Percentiles rank a stretch among this genome's conserved stretches.
Conservation (phyloP, 1,284 basidiomycete species). For the Cutaneotrichosporon spelunceum region DNA sequence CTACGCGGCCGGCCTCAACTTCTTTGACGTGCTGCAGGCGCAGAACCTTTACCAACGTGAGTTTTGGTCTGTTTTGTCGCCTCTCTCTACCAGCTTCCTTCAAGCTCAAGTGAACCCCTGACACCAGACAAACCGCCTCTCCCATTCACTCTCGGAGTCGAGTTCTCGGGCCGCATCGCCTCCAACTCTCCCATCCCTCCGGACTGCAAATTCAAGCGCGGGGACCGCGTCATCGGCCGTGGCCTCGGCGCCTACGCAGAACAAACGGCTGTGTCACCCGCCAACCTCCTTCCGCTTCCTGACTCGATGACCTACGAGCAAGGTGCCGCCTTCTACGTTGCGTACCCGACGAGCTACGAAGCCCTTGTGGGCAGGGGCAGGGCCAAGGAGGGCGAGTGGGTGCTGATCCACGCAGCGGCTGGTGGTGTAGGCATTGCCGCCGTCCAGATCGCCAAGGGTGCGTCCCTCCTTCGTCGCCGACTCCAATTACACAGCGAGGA, state of each 20-base stretch:
- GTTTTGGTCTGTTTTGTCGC: background rate
- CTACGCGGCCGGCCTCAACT: conserved; percentile 53
- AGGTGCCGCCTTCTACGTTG: conserved; percentile 51
- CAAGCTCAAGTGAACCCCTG: too few relatives aligned
- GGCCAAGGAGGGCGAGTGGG: conserved; percentile 75
- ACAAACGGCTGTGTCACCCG: conserved; percentile 60
- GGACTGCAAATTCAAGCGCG: conserved; percentile 73
- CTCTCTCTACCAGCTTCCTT: background rate
- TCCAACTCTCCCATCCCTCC: conserved; percentile 71
- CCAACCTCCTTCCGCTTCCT: conserved; percentile 60
- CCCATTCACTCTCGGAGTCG: conserved; percentile 76
- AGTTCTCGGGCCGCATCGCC: conserved; percentile 80
- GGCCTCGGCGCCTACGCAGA: conserved; percentile 74
- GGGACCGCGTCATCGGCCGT: conserved; percentile 84
- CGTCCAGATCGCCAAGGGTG: conserved; percentile 77
- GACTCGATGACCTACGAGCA: conserved; percentile 64
- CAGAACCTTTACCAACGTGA: conserved; percentile 2
- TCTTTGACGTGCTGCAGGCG: conserved; percentile 33
- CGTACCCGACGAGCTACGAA: conserved; percentile 58
- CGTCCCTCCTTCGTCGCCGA: too few relatives aligned
- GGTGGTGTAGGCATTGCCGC: conserved; percentile 84
- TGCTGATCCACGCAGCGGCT: conserved; percentile 79
- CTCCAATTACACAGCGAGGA: too few relatives aligned
- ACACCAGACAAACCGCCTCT: conserved; percentile 63
- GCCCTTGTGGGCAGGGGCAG: conserved; percentile 76